Percentiles rank a stretch among this genome's conserved stretches.
Conservation (phyloP, 1,139 yeast genomes). For the Cylindricascospora bacillispora region DNA sequence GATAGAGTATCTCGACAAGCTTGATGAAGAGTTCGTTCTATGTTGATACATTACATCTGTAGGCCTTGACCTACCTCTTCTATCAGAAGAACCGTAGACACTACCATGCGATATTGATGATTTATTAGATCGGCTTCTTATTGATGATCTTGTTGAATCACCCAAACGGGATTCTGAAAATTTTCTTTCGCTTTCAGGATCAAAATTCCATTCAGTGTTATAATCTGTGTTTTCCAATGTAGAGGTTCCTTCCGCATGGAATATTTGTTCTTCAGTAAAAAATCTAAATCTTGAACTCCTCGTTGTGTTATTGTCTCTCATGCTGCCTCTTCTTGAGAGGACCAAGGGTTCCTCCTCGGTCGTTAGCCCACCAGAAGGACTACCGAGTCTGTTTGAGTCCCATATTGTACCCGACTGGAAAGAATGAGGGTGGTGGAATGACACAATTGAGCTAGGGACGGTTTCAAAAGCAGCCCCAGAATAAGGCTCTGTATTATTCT, state of each 20-base stretch:
- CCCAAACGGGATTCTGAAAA: slow-evolving; percentile 27
- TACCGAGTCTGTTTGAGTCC: slow-evolving; percentile 12
- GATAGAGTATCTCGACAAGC: slow-evolving; percentile 28
- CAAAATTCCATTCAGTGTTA: slow-evolving; percentile 56
- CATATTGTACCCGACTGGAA: slow-evolving; percentile 21
- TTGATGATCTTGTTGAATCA: slow-evolving; percentile 19
- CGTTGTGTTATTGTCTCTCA: slow-evolving; percentile 4
- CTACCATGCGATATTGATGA: slow-evolving; percentile 5
- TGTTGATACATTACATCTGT: slow-evolving; percentile 5
- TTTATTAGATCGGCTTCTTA: slow-evolving; percentile 11
- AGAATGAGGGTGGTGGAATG: slow-evolving; percentile 58
- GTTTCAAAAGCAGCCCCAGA: slow-evolving; percentile 86
- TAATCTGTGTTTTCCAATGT: slow-evolving; percentile 52
- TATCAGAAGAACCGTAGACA: slow-evolving; percentile 2
- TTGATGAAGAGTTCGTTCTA: slow-evolving; percentile 24
- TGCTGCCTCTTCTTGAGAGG: slow-evolving; percentile 3
- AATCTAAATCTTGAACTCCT: slow-evolving; percentile 44
- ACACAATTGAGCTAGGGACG: slow-evolving; percentile 79
- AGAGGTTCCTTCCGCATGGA: slow-evolving; percentile 70
- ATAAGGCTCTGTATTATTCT: slow-evolving; percentile 48
- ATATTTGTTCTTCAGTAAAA: slow-evolving; percentile 73
- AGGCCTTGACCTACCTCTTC: slow-evolving; percentile 3
- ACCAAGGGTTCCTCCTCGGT: slow-evolving; percentile 10
- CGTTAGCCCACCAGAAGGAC: slow-evolving; percentile 11
- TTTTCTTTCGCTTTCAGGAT: slow-evolving; percentile 33